Evolutionary conservation across 2,329 filamentous ascomycete species (phyloP), one percentile per base, ranked within the genome.

Genomic region (Aspergillus brasiliensis): DNA sequence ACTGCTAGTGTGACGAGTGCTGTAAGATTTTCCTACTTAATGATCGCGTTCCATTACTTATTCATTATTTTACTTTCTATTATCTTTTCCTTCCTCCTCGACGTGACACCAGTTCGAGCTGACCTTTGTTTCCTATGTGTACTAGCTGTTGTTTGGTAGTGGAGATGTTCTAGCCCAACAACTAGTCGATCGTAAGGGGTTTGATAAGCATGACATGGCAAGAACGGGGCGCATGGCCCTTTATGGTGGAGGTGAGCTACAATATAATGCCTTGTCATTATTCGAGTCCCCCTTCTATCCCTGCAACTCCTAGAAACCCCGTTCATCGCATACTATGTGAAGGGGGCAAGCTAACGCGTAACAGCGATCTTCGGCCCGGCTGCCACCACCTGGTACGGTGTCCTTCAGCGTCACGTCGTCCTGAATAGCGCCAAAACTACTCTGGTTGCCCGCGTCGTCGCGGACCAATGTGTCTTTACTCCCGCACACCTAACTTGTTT

Each of bases 121-220:
- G 49, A 55, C 44, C 28, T 23, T 10, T 21, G 13, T 15, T 34
- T 34, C 31, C 31, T 5, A 13, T 46, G 38, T 17, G 34, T 21
- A 19, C 11, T 65, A 88, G 85, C 76, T 98, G 61, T 88, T 99
- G 64, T 99, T 98, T 75, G 93, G 90, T 60, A 91, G 92, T 13
- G 95, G 95, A 70, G 95, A 99, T 80, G 83, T 90, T 62, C 88
- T 96, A 67, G 92, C 95, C 38, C 95, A 99, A 79, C 94, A 98
- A 79, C 83, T 87, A 37, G 91, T 99, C 61, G 94, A 98, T 80
- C 88, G 87, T 76, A 88, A 84, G 71, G 93, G 92, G 17, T 67
- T 90, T 25, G 79, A 88, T 67, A 89, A 90, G 65, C 94, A 99
- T 75, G 89, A 94, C 71, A 72, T 77, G 57, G 75, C 73, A 23